Base-by-base conservation (phyloP, 2,329 filamentous ascomycete species). In the Trichoderma sp. region DNA sequence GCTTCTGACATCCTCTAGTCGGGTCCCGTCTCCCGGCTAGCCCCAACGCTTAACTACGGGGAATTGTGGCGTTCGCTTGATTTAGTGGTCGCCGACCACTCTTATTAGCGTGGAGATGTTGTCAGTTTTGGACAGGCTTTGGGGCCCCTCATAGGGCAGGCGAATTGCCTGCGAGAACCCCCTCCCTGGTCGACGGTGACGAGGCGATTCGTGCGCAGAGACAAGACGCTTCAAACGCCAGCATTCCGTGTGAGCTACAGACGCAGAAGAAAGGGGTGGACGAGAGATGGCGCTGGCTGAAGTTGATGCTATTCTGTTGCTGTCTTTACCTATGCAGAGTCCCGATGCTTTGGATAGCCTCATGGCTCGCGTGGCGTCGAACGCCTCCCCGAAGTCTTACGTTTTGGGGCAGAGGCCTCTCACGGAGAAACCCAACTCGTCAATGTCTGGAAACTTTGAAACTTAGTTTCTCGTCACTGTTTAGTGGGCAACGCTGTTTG, bases 11-110 rank as follows among this genome's bases (percentile, higher is more conserved):
- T 53, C 12, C 35, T 60, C 68, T 71, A 63, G 68, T 71, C 68
- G 68, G 68, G 68, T 72, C 69, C 45, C 60, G 60, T 56, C 69
- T 33, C 69, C 69, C 69, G 60, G 41, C 59, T 71, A 71, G 68
- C 35, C n/a, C 68, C 35, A 71, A 71, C 69, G 69, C 69, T 72
- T 72, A 72, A 72, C 69, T 64, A 72, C 69, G 69, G 69, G 69
- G 69, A 72, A 72, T 72, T 65, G 60, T 56, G 60, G 60, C 69
- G 69, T 45, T 71, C 69, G 69, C 41, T 65, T 72, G 41, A 38
- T n/a, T 33, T 50, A 72, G 69, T 72, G 60, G 60, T 72, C 69
- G 69, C 12, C 69, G 69, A 72, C 69, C 69, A 65, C 41, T 72
- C 31, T 72, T 18, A 27, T 53, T 71, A 63, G 68, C 59, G 68